Evolutionary conservation across 225 moss, liverwort and hornwort species (phyloP), one percentile per base, ranked within the genome.

Genomic region (Marchantia polymorpha): DNA sequence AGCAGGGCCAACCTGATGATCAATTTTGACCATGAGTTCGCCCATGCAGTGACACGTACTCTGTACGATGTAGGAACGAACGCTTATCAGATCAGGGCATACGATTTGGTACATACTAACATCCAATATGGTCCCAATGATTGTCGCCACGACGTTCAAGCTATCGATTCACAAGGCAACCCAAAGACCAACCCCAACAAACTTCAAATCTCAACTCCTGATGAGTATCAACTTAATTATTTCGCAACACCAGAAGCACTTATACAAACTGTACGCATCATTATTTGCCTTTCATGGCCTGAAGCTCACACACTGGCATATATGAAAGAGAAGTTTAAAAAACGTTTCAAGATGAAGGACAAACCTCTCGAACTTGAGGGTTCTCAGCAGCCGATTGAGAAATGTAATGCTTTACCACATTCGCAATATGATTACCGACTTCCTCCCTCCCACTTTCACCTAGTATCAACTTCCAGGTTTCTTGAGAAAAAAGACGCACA

Each of bases 401-500:
- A 48, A 90, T 81, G 71, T 93, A 93, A 79, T 91, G 91, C 54
- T 90, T 85, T 74, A 91, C 84, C 69, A 93, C 87, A 55, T 80
- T 78, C 69, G 88, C 86, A 64, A 93, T 85, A 77, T 82, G 87
- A 76, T 89, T 89, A 3, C 86, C 90, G 49, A 93, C 93, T 90
- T 93, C 91, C 73, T 90, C 90, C 82, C 75, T 89, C 77, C 93
- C 91, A 64, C 82, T 86, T 56, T 90, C 87, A 52, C 91, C 93
- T 83, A 93, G 86, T 79, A 91, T 81, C 80, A 86, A 77, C 80
- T 91, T 90, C 93, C 93, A 91, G 83, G 93, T 89, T 79, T 93
- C 91, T 91, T 93, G 93, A 69, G 93, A 93, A 81, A 90, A 93
- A 67, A 93, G 84, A 71, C 93, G 87, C 83, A 93, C 88, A 49